Base-by-base conservation (phyloP, 2,329 filamentous ascomycete species). In the Cytospora piceae region DNA sequence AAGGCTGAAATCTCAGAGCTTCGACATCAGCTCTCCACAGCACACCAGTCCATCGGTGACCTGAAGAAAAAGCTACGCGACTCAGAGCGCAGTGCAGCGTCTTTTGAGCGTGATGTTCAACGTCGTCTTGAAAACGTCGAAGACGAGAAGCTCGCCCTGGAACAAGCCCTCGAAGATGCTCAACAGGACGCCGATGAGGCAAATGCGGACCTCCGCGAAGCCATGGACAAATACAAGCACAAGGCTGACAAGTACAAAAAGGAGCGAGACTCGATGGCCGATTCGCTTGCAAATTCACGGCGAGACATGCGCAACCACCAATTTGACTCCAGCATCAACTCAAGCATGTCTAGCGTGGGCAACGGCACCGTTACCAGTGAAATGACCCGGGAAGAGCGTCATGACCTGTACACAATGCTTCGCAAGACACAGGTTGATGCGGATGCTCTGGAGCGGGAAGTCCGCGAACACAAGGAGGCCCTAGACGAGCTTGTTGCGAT, bases 371-470 rank as follows among this genome's bases (percentile, higher is more conserved):
- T 63, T 27, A 65, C 64, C 39, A 79, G 69, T 73, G 79, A 79
- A 22, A 80, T 83, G 39, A 78, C 79, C 14, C 78, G 78, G 57
- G 83, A 84, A 63, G 85, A 88, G 72, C 83, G 85, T 53, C 80
- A 82, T 51, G 85, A 89, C 66, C 77, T 91, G 24, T 85, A 88
- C 69, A 79, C 83, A 61, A 82, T 86, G 75, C 79, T 89, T 31
- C 87, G 86, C 67, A 83, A 86, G 71, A 85, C 85, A 24, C 87
- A 90, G 74, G 80, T 87, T 15, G 85, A 90, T 72, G 80, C 84
- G 52, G 87, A 92, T 74, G 85, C 88, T 39, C 81, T 95, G n/a
- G 88, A 92, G 70, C 83, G 91, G 65, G 88, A 91, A 72, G 82
- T 95, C 32, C 82, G 84, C 7, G 87, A 91, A 72, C 88, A 90